Percentiles rank a stretch among this genome's conserved stretches.
phyloP scores from a whole-genome alignment of 176 grass and related monocot genomes.

The Microstegium vimineum region DNA sequence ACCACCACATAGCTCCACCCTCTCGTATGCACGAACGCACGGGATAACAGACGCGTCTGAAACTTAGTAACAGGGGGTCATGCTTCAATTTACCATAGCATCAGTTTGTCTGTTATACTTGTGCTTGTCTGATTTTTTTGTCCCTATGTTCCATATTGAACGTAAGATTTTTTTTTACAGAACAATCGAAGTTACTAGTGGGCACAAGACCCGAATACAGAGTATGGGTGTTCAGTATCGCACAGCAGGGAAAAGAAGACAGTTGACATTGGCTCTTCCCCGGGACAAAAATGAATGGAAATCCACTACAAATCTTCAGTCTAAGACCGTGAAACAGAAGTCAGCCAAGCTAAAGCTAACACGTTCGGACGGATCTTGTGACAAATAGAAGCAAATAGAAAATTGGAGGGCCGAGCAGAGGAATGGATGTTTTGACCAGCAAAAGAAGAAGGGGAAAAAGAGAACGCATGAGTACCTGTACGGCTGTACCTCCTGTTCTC shows the following conservation, averaged over 20 bases:
- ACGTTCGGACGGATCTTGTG: too few species aligned
- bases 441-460: too few species aligned
- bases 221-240: not conserved
- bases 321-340: not conserved
- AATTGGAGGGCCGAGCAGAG: too few species aligned
- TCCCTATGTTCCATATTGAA: not conserved
- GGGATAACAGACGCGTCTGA: constrained; percentile 34
- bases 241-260: not conserved
- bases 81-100: constrained; percentile 34
- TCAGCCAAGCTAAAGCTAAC: too few species aligned
- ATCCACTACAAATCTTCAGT: not conserved
- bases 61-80: constrained; percentile 10
- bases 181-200: not conserved
- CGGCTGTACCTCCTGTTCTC: too few species aligned
- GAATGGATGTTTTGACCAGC: too few species aligned
- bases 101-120: constrained; percentile 28
- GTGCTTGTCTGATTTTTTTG: constrained; percentile 32
- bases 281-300: not conserved
- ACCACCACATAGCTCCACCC: constrained; percentile 35
- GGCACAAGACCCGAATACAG: not conserved
- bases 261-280: not conserved
- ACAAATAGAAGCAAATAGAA: too few species aligned
- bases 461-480: too few species aligned
- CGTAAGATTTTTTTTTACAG: not conserved
- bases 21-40: constrained; percentile 47